Evolutionary conservation across 2,329 filamentous ascomycete species (phyloP), one percentile per base, ranked within the genome.

Genomic region (Calonectria naviculata): DNA sequence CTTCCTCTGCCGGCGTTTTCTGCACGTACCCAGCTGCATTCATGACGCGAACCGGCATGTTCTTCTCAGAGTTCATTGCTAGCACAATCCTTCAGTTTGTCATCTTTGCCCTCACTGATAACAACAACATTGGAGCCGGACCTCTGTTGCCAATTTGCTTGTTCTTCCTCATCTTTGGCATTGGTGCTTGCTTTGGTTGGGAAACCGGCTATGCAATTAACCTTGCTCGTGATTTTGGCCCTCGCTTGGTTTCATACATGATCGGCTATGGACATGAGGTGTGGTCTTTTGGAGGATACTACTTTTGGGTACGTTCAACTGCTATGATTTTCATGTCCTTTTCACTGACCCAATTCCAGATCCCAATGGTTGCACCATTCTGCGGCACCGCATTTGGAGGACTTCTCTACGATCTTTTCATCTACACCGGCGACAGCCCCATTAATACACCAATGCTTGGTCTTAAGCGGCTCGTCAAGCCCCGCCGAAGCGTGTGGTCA

Each of bases 141-240:
- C 84, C 86, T 1, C 70, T 84, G 66, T 86, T 89, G 68, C 91
- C 92, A 0, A 82, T 94, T 2, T 89, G 85, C 9, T 82, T 94
- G 7, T 93, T 94, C 83, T 94, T 94, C 82, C 84, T 94, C 58
- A 91, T 94, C 72, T 94, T 94, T 78, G 93, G 92, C 9, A 90
- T 94, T 26, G 92, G 92, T 21, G 90, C 91, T 36, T 93, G 91
- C 78, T 94, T 93, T 76, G 93, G 93, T 8, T 94, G 91, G 91
- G 89, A 94, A 80, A 95, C 93, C 1, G 92, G 93, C 42, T 95
- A 93, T 81, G 93, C 92, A 19, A 93, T 94, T 74, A 94, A 94
- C 77, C 81, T 93, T 47, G 93, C 92, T 41, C 87, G 93, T 81
- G 93, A 95, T 74, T 93, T 94, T 78, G 91, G 92, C 1, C 92